A percentile compares a stretch with the other conserved stretches of the same genome.
Conservation (phyloP, 176 grass and related monocot species). For the Coix lacrymajobi region DNA sequence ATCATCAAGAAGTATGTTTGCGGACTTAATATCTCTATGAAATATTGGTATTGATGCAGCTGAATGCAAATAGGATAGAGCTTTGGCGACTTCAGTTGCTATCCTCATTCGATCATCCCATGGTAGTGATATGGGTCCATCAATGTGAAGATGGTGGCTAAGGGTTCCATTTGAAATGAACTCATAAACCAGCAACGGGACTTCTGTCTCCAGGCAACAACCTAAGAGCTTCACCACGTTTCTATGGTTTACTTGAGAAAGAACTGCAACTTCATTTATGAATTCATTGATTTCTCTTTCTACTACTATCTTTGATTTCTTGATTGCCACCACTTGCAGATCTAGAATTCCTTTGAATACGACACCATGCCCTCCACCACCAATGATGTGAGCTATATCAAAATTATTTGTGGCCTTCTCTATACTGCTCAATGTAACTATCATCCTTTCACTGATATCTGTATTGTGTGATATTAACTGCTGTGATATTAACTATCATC, state of each 20-base stretch:
- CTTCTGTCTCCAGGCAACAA: conserved; percentile 58
- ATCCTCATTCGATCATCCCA: conserved; percentile 47
- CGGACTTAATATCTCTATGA: too few species aligned
- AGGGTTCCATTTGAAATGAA: conserved; percentile 61
- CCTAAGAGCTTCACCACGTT: conserved; percentile 55
- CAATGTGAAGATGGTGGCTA: conserved; percentile 23
- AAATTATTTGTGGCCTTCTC: conserved; percentile 60
- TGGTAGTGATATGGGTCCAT: conserved; percentile 5
- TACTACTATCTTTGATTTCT: conserved; percentile 50
- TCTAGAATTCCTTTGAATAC: conserved; percentile 53
- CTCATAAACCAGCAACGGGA: conserved; percentile 51
- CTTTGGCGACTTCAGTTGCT: conserved; percentile 33
- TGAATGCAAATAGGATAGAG: too few species aligned
- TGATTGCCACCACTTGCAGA: conserved; percentile 40
- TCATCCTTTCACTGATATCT: conserved; percentile 44
- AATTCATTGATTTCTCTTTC: conserved; percentile 47
- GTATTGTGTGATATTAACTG: conserved; percentile 30
- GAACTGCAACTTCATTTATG: conserved; percentile 51
- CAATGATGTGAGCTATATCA: conserved; percentile 21
- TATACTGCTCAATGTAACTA: conserved; percentile 32
- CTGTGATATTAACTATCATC: too few species aligned
- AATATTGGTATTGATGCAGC: too few species aligned
- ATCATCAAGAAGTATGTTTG: too few species aligned
- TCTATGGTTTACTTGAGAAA: conserved; percentile 57
- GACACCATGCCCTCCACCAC: conserved; percentile 32